Conservation (phyloP, 2,329 filamentous ascomycete genomes). For the Juglanconis juglandina region DNA sequence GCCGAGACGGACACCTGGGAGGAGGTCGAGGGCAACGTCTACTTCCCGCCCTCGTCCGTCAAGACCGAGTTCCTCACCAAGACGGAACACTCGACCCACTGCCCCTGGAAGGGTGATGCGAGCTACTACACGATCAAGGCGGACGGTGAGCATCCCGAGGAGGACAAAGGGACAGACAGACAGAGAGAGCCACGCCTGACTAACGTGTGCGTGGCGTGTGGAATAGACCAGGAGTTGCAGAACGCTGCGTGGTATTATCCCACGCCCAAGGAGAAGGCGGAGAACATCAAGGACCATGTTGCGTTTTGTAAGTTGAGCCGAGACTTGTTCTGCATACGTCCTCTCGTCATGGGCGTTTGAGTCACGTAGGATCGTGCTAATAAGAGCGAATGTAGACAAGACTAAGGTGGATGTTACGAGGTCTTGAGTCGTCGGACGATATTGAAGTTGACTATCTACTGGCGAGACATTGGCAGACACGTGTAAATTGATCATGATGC, state of each 20-base stretch:
- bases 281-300: constrained; percentile 51
- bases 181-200: neutral
- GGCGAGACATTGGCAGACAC: no score
- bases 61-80: constrained; percentile 41
- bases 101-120: constrained; percentile 56
- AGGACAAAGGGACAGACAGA: neutral
- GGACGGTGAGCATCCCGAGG: constrained; percentile 32
- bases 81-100: constrained; percentile 46
- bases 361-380: neutral
- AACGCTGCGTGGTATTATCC: constrained; percentile 61
- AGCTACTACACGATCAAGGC: constrained; percentile 53
- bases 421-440: neutral
- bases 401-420: constrained; percentile 28
- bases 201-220: neutral
- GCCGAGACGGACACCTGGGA: constrained; percentile 51
- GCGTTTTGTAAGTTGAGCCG: constrained; percentile 50
- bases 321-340: no score
- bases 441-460: neutral
- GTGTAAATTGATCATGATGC: neutral
- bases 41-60: constrained; percentile 47
- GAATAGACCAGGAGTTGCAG: constrained; percentile 40
- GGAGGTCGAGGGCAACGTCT: constrained; percentile 57
- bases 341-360: no score
- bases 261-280: constrained; percentile 43
- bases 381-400: constrained; percentile 26